Evolutionary conservation across 306 rosid genomes (phyloP), one percentile per base, ranked within the genome.

Genomic region (Dryas drummondii): DNA sequence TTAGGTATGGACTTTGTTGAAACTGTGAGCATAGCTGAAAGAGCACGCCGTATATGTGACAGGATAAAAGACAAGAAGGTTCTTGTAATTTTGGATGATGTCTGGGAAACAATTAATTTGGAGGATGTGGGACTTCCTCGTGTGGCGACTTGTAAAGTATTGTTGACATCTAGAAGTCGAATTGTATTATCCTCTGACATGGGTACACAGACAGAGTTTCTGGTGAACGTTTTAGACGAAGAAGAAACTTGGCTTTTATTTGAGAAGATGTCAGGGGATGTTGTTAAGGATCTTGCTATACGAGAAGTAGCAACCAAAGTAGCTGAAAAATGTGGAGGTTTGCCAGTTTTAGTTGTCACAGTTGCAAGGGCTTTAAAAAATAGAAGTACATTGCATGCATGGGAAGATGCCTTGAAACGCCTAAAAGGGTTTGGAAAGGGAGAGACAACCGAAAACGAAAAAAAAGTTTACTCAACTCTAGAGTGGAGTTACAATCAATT

Each of bases 41-140:
- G 62, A n/a, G 78, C 83, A n/a, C n/a, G n/a, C 2, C 48, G 37
- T 15, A 0, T 81, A 11, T 50, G 2, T 2, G 7, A 32, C 2
- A 53, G 81, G 14, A 3, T 81, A 55, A 75, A 47, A 44, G n/a
- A 54, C 1, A 61, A 66, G 2, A 75, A 9, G 1, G 60, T 56
- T 4, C 45, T 87, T 5, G 12, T 87, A 15, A 68, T 87, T 26
- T 42, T 87, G 2, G 91, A 87, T 56, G 88, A 82, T 64, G 63
- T 87, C 0, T 84, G 82, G 88, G 63, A 14, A 15, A 57, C 52
- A 12, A 65, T 87, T 57, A 81, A 82, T 64, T 75, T 84, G 37
- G 73, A 80, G 47, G 15, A 1, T 11, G 46, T 87, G 1, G 87
- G 91, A 2, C 19, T 87, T 61, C 86, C 83, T 13, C 26, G 19